A percentile compares a stretch with the other conserved stretches of the same genome.
Conservation (phyloP, 2,329 filamentous ascomycete species). For the Cyanodermella asteris region DNA sequence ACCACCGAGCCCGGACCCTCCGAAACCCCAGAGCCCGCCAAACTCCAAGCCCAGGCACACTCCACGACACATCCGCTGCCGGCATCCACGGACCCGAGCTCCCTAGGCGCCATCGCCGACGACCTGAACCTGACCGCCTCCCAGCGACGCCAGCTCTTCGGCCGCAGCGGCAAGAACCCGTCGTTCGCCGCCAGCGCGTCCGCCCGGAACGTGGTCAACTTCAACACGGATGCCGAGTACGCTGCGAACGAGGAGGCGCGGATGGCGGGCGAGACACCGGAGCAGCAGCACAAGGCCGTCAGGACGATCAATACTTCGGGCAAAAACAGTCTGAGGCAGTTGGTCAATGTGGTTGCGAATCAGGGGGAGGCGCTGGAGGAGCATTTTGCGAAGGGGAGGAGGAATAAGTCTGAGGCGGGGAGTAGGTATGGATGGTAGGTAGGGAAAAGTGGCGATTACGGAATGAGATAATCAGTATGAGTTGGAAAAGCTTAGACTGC, state of each 20-base stretch:
- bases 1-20: conserved; percentile 5
- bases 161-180: conserved; percentile 28
- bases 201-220: conserved; percentile 53
- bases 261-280: conserved; percentile 44
- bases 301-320: conserved; percentile 62
- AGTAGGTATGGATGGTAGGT: conserved; percentile 64
- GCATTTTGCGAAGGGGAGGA: conserved; percentile 62
- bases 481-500: neutral
- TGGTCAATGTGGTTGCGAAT: conserved; percentile 61
- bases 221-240: conserved; percentile 80
- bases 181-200: conserved; percentile 17
- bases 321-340: conserved; percentile 73
- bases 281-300: conserved; percentile 57
- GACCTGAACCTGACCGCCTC: conserved; percentile 60
- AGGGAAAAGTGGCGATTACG: neutral
- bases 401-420: conserved; percentile 62
- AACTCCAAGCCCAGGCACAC: conserved; percentile 7
- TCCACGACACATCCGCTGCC: conserved; percentile 8
- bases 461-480: neutral
- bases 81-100: conserved; percentile 18
- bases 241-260: conserved; percentile 59
- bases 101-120: conserved; percentile 48
- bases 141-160: conserved; percentile 66
- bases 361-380: conserved; percentile 81
- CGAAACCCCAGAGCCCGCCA: conserved; percentile 1